Evolutionary conservation across 768 basidiomycete species (phyloP).

Genomic region (Coprinellus aureogranulatus): DNA sequence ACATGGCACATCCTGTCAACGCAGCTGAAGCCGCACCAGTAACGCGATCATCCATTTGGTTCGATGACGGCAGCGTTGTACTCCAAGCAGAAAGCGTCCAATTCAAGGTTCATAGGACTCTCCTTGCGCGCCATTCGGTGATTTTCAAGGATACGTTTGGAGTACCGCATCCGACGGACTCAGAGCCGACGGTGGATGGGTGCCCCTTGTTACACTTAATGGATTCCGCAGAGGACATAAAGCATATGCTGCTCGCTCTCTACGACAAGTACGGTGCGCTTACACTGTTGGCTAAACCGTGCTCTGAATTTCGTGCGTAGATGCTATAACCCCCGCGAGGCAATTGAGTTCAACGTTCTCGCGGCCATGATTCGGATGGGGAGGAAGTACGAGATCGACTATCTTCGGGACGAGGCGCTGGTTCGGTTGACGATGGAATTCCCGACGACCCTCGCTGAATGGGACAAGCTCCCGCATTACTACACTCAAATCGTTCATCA

Average conservation of each 20-base stretch:
- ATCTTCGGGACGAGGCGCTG: not conserved
- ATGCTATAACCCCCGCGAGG: not conserved
- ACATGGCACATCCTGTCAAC: no score
- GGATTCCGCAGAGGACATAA: not conserved
- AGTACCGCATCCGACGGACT: slow-evolving; percentile 12
- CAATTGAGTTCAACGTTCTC: not conserved
- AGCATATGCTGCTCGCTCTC: not conserved
- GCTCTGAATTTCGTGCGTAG: not conserved
- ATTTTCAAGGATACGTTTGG: slow-evolving; percentile 22
- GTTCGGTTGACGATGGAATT: slow-evolving; percentile 9
- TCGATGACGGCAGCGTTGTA: slow-evolving; percentile 21
- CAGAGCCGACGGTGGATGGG: not conserved
- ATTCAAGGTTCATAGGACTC: slow-evolving; percentile 17
- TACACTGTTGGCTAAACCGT: not conserved
- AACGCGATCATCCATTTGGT: slow-evolving; percentile 12
- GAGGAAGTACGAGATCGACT: not conserved
- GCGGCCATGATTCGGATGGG: not conserved
- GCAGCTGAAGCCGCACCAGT: not conserved
- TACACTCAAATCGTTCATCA: slow-evolving; percentile 4
- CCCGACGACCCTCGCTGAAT: slow-evolving; percentile 8
- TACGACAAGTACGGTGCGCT: not conserved
- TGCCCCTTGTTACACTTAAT: not conserved
- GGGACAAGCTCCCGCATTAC: slow-evolving; percentile 1
- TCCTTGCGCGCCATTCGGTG: slow-evolving; percentile 17
- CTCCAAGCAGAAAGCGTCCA: slow-evolving; percentile 17